A percentile compares a stretch with the other conserved stretches of the same genome.
phyloP scores from a whole-genome alignment of 768 basidiomycete genomes.

The Suillus subalutaceus region DNA sequence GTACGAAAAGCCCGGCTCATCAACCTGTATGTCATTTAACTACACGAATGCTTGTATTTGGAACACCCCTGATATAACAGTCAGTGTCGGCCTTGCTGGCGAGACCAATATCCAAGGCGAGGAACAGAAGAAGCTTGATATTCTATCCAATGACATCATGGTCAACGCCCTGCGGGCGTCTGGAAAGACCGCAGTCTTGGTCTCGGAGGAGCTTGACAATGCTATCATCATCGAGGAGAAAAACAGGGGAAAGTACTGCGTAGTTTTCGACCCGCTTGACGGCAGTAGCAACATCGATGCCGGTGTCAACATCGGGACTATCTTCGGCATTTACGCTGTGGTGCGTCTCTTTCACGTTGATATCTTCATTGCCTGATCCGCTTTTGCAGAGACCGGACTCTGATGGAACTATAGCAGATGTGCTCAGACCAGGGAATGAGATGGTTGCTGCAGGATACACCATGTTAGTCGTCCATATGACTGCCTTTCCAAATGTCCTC shows the following conservation, averaged over 20 bases:
- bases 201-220: slow-evolving; percentile 94
- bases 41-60: slow-evolving; percentile 8
- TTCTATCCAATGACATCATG: slow-evolving; percentile 99
- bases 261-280: slow-evolving; percentile 97
- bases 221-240: slow-evolving; percentile 87
- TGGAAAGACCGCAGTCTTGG: slow-evolving; percentile 96
- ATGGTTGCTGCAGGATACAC: slow-evolving; percentile 99
- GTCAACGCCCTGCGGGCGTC: slow-evolving; percentile 93
- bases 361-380: background rate
- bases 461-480: slow-evolving; percentile 59
- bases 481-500: slow-evolving; percentile 4
- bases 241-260: slow-evolving; percentile 88
- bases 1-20: slow-evolving; percentile 96
- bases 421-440: slow-evolving; percentile 89
- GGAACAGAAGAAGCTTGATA: slow-evolving; percentile 99
- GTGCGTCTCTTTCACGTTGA: slow-evolving; percentile 50
- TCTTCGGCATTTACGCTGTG: slow-evolving; percentile 94
- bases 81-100: slow-evolving; percentile 93
- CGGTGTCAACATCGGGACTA: slow-evolving; percentile 97
- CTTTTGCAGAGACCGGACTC: slow-evolving; percentile 70
- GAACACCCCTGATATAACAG: slow-evolving; percentile 3
- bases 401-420: slow-evolving; percentile 80
- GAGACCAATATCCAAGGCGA: slow-evolving; percentile 97
- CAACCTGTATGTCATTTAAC: slow-evolving; percentile 72
- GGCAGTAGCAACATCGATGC: slow-evolving; percentile 98